phyloP scores from a whole-genome alignment of 1,139 yeast genomes.

The Yarrowia galli region DNA sequence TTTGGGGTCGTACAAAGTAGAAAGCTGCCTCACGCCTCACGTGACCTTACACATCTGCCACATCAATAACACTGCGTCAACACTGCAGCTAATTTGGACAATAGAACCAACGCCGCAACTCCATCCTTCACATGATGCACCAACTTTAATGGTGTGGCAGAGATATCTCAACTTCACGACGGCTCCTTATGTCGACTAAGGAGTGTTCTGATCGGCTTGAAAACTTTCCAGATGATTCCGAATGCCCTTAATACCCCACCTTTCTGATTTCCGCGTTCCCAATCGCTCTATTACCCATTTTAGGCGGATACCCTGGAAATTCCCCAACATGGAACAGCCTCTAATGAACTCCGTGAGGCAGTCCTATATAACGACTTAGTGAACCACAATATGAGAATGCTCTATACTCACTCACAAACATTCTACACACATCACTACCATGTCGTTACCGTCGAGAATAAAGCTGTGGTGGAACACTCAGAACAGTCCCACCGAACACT shows the following conservation, averaged over 20 bases:
- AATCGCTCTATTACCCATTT: neutral
- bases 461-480: slow-evolving; percentile 17
- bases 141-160: neutral
- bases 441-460: neutral
- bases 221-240: no score
- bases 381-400: neutral
- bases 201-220: no score
- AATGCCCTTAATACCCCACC: no score
- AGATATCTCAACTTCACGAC: neutral
- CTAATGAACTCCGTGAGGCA: slow-evolving; percentile 4
- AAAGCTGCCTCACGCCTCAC: no score
- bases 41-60: no score
- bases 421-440: no score
- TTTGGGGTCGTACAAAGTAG: no score
- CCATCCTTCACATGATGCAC: neutral
- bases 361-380: neutral
- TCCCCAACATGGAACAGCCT: slow-evolving; percentile 12
- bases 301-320: neutral
- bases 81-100: no score
- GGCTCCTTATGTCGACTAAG: no score
- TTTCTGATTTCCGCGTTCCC: no score
- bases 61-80: no score
- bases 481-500: slow-evolving; percentile 15
- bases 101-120: no score
- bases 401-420: neutral